Evolutionary conservation across 495 filamentous ascomycete species (phyloP), one percentile per base, ranked within the genome.

Genomic region (Lasiosphaeria miniovina): DNA sequence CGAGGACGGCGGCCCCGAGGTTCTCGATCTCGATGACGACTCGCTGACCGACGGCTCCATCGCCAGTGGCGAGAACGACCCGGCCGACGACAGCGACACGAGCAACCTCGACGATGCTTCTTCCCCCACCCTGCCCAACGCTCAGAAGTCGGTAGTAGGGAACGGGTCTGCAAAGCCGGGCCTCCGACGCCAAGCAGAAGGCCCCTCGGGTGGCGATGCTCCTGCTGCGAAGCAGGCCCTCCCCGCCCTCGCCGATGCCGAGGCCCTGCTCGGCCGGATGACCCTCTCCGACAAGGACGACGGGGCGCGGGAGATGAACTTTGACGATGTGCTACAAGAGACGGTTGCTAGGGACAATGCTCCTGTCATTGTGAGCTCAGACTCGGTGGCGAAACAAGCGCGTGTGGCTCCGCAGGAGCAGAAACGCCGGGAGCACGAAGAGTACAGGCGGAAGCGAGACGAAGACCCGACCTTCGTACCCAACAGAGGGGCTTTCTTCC

Each of bases 381-480:
- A 68, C 50, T 66, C 71, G 14, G 68, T 69, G 54, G 15, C 59
- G 11, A 62, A 52, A 40, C 60, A 63, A 51, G 67, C 70, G 58
- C 74, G 77, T 59, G 80, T 88, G 61, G 77, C 79, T 15, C 71
- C 82, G 41, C 80, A 82, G 56, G 89, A 94, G 50, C 80, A 81
- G 57, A 85, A 88, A 74, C 86, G 90, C 54, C 86, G 88, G 54
- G 93, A 96, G 64, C 89, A 96, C 65, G 93, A 97, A 48, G 91
- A 96, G 66, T 91, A 93, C 72, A 84, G 86, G 71, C 90, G 90
- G 75, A 88, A 88, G 70, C 83, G 90, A 62, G 92, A 93, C 68
- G 86, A 89, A 61, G 91, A 97, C 75, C 94, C 94, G 48, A 86
- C 93, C 36, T 96, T 96, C 72, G 92, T 98, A 38, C 94, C 94